These are phyloP conservation scores for Geotrichum histeridarum DNA, from an alignment of 1,139 yeast genomes.

Conservation along the genomic window DNA sequence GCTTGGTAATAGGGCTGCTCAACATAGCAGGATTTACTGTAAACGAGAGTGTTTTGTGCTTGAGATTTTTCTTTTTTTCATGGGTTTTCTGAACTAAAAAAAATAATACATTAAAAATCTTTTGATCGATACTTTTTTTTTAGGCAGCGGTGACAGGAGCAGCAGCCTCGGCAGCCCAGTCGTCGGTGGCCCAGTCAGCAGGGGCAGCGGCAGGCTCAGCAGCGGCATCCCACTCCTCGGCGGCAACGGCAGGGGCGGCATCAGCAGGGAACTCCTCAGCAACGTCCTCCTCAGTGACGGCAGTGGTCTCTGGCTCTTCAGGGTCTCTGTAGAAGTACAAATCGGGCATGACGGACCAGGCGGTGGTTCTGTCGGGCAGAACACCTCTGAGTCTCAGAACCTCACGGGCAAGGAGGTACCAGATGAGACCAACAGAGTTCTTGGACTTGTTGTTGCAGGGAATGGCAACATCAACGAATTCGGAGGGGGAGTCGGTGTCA, in stretches of 20 bases:
- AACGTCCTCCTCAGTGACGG: constrained; percentile 52
- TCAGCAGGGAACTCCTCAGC: constrained; percentile 58
- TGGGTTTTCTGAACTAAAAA: constrained; percentile 13
- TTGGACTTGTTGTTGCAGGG: constrained; percentile 99
- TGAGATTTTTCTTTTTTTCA: not conserved
- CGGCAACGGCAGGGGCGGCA: constrained; percentile 58
- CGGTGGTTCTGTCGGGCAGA: constrained; percentile 92
- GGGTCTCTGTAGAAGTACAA: constrained; percentile 99
- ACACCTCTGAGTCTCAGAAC: constrained; percentile 98
- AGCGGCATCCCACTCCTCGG: constrained; percentile 76
- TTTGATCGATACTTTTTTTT: constrained; percentile 10
- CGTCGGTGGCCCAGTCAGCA: constrained; percentile 50
- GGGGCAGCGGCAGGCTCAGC: constrained; percentile 54
- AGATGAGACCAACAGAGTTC: constrained; percentile 98
- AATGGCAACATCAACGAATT: constrained; percentile 98
- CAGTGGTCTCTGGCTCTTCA: constrained; percentile 90
- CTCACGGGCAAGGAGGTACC: constrained; percentile 99
- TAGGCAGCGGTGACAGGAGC: constrained; percentile 32
- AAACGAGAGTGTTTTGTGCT: not conserved
- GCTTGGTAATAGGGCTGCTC: not conserved
- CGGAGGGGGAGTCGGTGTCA: constrained; percentile 98
- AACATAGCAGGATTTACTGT: not conserved
- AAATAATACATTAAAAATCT: constrained; percentile 9
- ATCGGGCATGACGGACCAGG: constrained; percentile 99
- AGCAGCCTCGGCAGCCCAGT: constrained; percentile 71